These are phyloP conservation scores for Chaetomium cochliodes DNA, from an alignment of 495 filamentous ascomycete genomes.

Conservation along the genomic window DNA sequence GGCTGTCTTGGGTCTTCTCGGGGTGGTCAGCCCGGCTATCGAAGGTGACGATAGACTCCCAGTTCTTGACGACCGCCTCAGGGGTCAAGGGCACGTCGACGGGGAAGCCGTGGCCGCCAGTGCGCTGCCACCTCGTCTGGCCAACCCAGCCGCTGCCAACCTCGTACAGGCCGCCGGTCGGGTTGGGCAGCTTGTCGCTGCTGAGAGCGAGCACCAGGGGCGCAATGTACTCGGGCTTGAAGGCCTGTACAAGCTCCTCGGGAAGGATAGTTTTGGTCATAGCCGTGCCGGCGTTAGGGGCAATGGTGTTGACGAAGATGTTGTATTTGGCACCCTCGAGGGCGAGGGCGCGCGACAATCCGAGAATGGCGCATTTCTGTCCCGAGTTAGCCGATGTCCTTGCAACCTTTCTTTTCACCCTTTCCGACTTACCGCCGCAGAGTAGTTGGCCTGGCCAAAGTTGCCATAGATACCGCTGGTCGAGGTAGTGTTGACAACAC, in stretches of 20 bases:
- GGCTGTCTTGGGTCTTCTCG: conserved; percentile 68
- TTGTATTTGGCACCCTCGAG: conserved; percentile 96
- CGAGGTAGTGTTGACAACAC: conserved; percentile 92
- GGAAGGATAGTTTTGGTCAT: conserved; percentile 96
- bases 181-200: conserved; percentile 82
- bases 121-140: conserved; percentile 91
- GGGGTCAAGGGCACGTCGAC: conserved; percentile 83
- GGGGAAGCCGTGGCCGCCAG: conserved; percentile 89
- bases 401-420: background rate
- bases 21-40: conserved; percentile 90
- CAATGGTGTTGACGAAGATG: conserved; percentile 97
- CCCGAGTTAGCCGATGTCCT: conserved; percentile 17
- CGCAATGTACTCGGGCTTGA: conserved; percentile 99
- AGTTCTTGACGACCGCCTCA: conserved; percentile 76
- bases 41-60: conserved; percentile 80
- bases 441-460: conserved; percentile 98
- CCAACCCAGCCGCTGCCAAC: conserved; percentile 94
- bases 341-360: conserved; percentile 88
- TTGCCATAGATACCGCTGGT: conserved; percentile 98
- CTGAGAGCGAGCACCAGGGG: conserved; percentile 84
- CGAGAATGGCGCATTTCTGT: conserved; percentile 88
- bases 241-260: conserved; percentile 96
- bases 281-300: conserved; percentile 92
- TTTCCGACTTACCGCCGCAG: conserved; percentile 67
- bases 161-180: conserved; percentile 91